A percentile compares a stretch with the other conserved stretches of the same genome.
phyloP scores from a whole-genome alignment of 345 rosid genomes.

The Lumnitzera littorea region DNA sequence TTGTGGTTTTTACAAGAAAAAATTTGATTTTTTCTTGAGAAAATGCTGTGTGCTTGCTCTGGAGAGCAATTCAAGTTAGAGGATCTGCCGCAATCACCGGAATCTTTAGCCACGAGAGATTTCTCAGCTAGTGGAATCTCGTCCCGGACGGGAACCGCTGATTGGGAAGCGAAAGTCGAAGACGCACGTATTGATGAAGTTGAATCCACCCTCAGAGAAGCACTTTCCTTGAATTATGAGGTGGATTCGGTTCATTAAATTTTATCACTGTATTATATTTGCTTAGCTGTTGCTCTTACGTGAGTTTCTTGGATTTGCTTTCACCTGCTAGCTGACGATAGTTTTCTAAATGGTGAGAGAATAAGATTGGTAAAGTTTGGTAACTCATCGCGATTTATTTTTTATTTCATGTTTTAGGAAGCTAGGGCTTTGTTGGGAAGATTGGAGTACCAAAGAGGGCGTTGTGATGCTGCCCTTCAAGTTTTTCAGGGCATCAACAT shows the following conservation, averaged over 20 bases:
- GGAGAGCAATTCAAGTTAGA: constrained; percentile 90
- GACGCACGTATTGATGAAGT: constrained; percentile 86
- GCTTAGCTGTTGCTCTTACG: no score
- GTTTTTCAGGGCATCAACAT: constrained; percentile 89
- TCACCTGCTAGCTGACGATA: no score
- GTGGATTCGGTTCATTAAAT: constrained; percentile 20
- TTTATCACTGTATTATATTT: not conserved
- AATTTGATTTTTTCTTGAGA: constrained; percentile 6
- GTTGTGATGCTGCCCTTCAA: constrained; percentile 91
- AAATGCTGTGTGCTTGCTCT: constrained; percentile 96
- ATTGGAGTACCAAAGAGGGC: constrained; percentile 86
- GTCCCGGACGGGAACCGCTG: constrained; percentile 44
- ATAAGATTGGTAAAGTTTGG: not conserved
- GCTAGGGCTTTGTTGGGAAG: constrained; percentile 96
- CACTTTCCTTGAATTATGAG: constrained; percentile 96
- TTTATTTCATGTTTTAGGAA: constrained; percentile 41
- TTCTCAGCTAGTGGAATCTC: constrained; percentile 87
- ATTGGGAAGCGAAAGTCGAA: constrained; percentile 77
- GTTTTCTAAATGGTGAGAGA: not conserved
- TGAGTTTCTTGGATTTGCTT: no score
- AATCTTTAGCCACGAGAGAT: constrained; percentile 86
- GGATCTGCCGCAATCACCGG: constrained; percentile 85
- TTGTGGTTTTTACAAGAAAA: not conserved
- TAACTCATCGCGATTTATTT: constrained; percentile 3
- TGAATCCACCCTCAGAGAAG: constrained; percentile 91